A percentile compares a stretch with the other conserved stretches of the same genome.
These are phyloP conservation scores for Eucalyptus grandis DNA, from an alignment of 345 rosid species.

Conservation along the genomic window DNA sequence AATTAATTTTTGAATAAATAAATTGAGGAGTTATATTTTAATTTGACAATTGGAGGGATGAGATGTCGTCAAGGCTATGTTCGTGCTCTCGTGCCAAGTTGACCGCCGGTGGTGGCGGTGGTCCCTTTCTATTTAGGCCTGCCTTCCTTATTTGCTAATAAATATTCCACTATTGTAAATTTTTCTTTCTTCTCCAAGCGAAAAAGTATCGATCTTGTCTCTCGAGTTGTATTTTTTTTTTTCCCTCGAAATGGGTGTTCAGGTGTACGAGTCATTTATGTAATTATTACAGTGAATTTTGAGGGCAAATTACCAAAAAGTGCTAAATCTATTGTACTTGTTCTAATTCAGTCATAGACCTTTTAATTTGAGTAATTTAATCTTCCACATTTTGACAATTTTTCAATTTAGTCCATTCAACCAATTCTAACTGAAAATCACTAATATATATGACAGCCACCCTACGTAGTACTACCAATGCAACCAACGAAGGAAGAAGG, in stretches of 20 bases:
- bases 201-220: background rate
- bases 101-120: background rate
- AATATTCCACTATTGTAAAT: background rate
- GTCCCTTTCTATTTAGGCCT: background rate
- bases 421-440: fast-evolving
- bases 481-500: background rate
- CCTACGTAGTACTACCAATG: fast-evolving
- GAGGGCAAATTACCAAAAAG: background rate
- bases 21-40: background rate
- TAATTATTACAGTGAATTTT: background rate
- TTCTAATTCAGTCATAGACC: fast-evolving
- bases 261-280: background rate
- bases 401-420: background rate
- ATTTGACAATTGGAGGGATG: background rate
- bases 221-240: background rate
- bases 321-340: background rate
- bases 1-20: background rate
- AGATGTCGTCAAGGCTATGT: background rate
- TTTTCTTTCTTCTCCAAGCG: background rate
- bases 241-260: background rate
- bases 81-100: background rate
- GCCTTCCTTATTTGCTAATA: background rate
- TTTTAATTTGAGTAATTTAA: background rate
- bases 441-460: fast-evolving
- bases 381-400: background rate